Conservation (phyloP, 2,329 filamentous ascomycete genomes). For the Dactylonectria macrodidyma region DNA sequence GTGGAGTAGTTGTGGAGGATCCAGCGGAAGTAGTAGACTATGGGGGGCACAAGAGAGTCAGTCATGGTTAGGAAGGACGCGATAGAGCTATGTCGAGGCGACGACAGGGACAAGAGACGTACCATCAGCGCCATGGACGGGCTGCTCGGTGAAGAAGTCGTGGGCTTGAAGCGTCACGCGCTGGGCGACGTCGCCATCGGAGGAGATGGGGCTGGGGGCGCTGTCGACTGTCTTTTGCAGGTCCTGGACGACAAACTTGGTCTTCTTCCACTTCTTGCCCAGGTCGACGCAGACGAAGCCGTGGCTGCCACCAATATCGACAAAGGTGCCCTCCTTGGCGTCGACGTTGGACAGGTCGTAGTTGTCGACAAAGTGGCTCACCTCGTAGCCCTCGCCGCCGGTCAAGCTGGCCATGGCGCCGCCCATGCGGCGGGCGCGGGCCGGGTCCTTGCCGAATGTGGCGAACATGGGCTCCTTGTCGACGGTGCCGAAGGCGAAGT, state of each 20-base stretch:
- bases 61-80: conserved; percentile 28
- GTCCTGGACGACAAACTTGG: conserved; percentile 71
- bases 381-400: conserved; percentile 69
- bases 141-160: conserved; percentile 72
- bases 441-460: conserved; percentile 64
- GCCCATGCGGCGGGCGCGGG: conserved; percentile 66
- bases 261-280: conserved; percentile 63
- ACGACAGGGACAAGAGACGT: conserved; percentile 26
- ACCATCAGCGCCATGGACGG: conserved; percentile 67
- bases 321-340: conserved; percentile 61
- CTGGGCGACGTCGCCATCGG: conserved; percentile 55
- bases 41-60: neutral
- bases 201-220: conserved; percentile 60
- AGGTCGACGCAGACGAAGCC: conserved; percentile 71
- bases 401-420: conserved; percentile 69
- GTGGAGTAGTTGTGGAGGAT: conserved; percentile 76
- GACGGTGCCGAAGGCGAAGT: conserved; percentile 64
- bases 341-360: conserved; percentile 68
- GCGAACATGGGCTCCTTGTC: conserved; percentile 68
- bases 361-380: conserved; percentile 66
- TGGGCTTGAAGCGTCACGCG: conserved; percentile 64
- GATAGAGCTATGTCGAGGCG: neutral
- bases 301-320: conserved; percentile 72
- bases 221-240: conserved; percentile 63
- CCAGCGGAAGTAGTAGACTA: conserved; percentile 71